Evolutionary conservation across 164 flowering plant species (phyloP).

Genomic region (Litsea cubeba): DNA sequence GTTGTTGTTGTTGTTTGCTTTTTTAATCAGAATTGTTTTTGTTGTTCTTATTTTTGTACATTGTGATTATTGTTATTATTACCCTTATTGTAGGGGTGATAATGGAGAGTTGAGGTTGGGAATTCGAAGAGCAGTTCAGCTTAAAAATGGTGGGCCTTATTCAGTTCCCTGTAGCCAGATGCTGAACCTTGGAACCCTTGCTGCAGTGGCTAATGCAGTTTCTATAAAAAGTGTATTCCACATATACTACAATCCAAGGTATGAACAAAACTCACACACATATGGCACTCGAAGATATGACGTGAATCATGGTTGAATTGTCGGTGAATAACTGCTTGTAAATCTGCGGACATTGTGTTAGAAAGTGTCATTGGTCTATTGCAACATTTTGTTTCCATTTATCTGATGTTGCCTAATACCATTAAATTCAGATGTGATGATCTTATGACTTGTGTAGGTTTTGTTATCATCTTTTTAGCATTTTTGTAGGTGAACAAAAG

Average conservation of each 20-base stretch:
- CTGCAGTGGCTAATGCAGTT: conserved; percentile 56
- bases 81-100: conserved; percentile 48
- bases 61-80: not conserved
- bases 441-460: not conserved
- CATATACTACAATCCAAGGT: conserved; percentile 90
- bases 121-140: conserved; percentile 69
- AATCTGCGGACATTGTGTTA: not conserved
- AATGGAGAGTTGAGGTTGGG: conserved; percentile 93
- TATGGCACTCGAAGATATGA: not conserved
- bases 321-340: not conserved
- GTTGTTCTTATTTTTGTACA: not conserved
- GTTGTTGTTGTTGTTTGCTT: too few relatives aligned
- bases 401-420: not conserved
- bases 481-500: too few relatives aligned
- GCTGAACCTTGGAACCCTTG: conserved; percentile 29
- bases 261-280: conserved; percentile 3
- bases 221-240: conserved; percentile 48
- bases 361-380: not conserved
- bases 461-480: too few relatives aligned
- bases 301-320: not conserved
- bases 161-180: conserved; percentile 35
- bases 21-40: not conserved
- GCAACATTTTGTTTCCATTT: not conserved
- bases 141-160: conserved; percentile 34
- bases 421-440: not conserved